Conservation (phyloP, 2,329 filamentous ascomycete genomes). For the Pseudogymnoascus sp. region DNA sequence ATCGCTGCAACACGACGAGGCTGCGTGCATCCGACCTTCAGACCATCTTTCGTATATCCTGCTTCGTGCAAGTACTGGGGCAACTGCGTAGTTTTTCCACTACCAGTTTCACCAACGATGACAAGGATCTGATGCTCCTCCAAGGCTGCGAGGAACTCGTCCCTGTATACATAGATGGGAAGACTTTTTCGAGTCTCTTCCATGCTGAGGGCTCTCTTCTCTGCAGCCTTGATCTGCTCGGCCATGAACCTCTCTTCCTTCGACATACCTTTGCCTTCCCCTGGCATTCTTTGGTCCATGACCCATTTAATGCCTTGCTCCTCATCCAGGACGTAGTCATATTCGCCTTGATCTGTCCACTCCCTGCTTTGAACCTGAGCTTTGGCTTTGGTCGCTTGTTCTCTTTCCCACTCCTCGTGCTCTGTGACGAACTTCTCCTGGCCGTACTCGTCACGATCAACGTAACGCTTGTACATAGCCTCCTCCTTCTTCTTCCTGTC, state of each 20-base stretch:
- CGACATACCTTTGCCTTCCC: constrained; percentile 61
- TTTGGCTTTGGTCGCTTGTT: constrained; percentile 81
- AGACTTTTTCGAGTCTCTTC: constrained; percentile 85
- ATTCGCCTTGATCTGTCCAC: constrained; percentile 69
- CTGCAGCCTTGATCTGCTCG: constrained; percentile 77
- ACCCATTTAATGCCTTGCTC: constrained; percentile 81
- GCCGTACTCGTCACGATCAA: constrained; percentile 78
- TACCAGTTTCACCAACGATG: constrained; percentile 89
- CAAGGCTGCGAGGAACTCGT: constrained; percentile 81
- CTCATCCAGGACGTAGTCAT: constrained; percentile 89
- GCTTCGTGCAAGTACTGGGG: constrained; percentile 91
- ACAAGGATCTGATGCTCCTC: constrained; percentile 79
- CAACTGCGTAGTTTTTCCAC: constrained; percentile 90
- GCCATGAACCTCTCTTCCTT: constrained; percentile 73
- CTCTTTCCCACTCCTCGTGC: constrained; percentile 90
- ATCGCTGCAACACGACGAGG: constrained; percentile 93
- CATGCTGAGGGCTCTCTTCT: constrained; percentile 79
- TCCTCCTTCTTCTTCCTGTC: constrained; percentile 82
- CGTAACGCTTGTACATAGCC: constrained; percentile 80
- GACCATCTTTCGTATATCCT: constrained; percentile 73
- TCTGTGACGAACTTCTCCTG: constrained; percentile 87
- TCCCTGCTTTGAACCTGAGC: constrained; percentile 72
- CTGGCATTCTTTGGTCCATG: constrained; percentile 62
- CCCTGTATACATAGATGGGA: constrained; percentile 81
- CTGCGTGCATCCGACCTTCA: constrained; percentile 89